Percentiles rank a stretch among this genome's conserved stretches.
These are phyloP conservation scores for Aquilaria sinensis DNA, from an alignment of 345 rosid genomes.

Conservation along the genomic window DNA sequence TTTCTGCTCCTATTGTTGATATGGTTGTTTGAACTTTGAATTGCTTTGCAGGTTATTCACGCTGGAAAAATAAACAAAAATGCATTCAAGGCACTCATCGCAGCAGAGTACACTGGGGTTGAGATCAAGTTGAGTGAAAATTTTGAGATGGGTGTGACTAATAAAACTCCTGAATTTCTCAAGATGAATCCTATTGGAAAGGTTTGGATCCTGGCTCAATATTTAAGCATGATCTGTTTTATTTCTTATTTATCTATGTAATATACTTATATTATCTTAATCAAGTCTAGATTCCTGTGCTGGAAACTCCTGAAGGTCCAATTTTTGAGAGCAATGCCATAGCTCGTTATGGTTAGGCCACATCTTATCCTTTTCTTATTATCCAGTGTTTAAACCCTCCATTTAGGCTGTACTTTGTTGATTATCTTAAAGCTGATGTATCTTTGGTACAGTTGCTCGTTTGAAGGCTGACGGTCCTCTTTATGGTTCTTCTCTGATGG, in stretches of 20 bases:
- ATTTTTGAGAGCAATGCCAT: conserved; percentile 97
- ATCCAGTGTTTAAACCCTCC: too few relatives aligned
- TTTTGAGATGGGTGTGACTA: conserved; percentile 85
- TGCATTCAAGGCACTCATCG: conserved; percentile 67
- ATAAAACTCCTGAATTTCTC: conserved; percentile 80
- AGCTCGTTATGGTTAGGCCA: conserved; percentile 67
- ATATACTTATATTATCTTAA: neutral
- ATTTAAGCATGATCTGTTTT: neutral
- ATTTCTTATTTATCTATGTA: neutral
- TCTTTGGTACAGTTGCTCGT: conserved; percentile 47
- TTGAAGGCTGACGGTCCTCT: conserved; percentile 61
- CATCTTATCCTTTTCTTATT: neutral
- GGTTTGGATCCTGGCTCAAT: conserved; percentile 28
- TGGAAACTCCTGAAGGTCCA: conserved; percentile 92
- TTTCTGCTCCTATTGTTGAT: neutral
- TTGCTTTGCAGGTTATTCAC: conserved; percentile 49
- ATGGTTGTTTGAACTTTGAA: conserved; percentile 1
- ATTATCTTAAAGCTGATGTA: conserved; percentile 1
- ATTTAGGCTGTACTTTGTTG: neutral
- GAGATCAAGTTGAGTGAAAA: conserved; percentile 41
- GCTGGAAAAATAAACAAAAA: conserved; percentile 57
- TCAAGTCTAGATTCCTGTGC: conserved; percentile 66
- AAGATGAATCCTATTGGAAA: conserved; percentile 97
- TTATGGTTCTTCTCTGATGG: conserved; percentile 57
- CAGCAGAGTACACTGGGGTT: conserved; percentile 84